phyloP scores from a whole-genome alignment of 2,329 filamentous ascomycete species.

The Botrytis fabae region DNA sequence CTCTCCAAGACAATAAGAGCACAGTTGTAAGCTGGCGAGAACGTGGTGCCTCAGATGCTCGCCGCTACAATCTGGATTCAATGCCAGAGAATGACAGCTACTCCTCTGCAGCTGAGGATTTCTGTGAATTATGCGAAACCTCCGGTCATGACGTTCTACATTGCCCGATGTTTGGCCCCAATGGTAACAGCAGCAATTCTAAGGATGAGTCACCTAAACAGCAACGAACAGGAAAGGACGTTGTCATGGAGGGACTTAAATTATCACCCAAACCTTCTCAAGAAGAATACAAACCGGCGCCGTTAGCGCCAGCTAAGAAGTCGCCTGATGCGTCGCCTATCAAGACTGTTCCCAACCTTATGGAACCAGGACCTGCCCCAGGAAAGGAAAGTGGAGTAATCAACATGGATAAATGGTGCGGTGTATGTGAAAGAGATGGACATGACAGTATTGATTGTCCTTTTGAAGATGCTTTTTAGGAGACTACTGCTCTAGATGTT shows the following conservation, averaged over 20 bases:
- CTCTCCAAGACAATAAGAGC: slow-evolving; percentile 65
- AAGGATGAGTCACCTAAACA: slow-evolving; percentile 25
- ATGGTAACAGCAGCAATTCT: slow-evolving; percentile 25
- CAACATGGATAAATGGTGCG: slow-evolving; percentile 92
- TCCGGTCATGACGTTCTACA: slow-evolving; percentile 90
- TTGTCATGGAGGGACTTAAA: slow-evolving; percentile 44
- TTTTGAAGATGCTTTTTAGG: slow-evolving; percentile 75
- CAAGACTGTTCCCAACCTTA: slow-evolving; percentile 58
- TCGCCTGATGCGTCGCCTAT: slow-evolving; percentile 44
- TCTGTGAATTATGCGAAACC: slow-evolving; percentile 91
- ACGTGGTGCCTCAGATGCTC: slow-evolving; percentile 44
- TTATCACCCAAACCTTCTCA: slow-evolving; percentile 42
- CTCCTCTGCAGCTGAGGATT: slow-evolving; percentile 67
- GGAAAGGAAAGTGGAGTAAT: slow-evolving; percentile 77
- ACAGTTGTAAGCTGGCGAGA: slow-evolving; percentile 60
- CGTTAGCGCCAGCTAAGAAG: slow-evolving; percentile 54
- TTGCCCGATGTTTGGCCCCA: slow-evolving; percentile 74
- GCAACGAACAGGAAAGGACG: slow-evolving; percentile 43
- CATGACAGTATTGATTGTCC: slow-evolving; percentile 96
- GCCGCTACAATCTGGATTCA: slow-evolving; percentile 58
- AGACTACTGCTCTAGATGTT: neutral
- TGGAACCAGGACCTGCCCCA: slow-evolving; percentile 68
- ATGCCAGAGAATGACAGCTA: slow-evolving; percentile 71
- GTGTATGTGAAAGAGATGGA: slow-evolving; percentile 91
- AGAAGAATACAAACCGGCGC: slow-evolving; percentile 54